These are phyloP conservation scores for Wickerhamiella spandovensis DNA, from an alignment of 805 yeast genomes.

Conservation along the genomic window DNA sequence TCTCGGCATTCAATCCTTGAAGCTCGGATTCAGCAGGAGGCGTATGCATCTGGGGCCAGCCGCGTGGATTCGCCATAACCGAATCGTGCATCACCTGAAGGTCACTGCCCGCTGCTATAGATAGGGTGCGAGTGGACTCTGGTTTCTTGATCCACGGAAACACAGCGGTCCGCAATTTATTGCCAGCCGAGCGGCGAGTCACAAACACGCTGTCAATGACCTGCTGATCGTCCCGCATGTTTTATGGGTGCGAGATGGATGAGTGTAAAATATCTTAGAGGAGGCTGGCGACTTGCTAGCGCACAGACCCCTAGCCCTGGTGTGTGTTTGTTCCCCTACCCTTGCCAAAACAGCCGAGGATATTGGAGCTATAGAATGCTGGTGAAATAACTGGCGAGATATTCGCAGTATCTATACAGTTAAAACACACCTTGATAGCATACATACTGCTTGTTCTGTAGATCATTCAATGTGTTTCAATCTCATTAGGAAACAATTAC, in stretches of 20 bases:
- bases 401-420: too few species aligned
- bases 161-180: background rate
- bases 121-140: background rate
- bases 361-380: too few species aligned
- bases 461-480: too few species aligned
- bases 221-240: background rate
- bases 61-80: background rate
- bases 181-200: background rate
- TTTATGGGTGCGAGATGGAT: background rate
- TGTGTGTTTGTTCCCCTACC: background rate
- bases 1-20: background rate
- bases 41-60: background rate
- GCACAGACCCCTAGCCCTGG: background rate
- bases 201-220: background rate
- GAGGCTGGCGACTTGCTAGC: background rate
- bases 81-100: slow-evolving; percentile 1
- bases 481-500: too few species aligned
- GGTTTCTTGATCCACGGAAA: background rate
- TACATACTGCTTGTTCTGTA: too few species aligned
- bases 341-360: too few species aligned
- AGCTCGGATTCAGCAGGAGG: background rate
- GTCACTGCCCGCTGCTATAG: background rate
- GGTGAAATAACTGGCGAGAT: too few species aligned
- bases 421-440: too few species aligned
- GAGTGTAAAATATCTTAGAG: background rate